These are phyloP conservation scores for Metschnikowia aberdeeniae DNA, from an alignment of 805 yeast genomes.

Conservation along the genomic window DNA sequence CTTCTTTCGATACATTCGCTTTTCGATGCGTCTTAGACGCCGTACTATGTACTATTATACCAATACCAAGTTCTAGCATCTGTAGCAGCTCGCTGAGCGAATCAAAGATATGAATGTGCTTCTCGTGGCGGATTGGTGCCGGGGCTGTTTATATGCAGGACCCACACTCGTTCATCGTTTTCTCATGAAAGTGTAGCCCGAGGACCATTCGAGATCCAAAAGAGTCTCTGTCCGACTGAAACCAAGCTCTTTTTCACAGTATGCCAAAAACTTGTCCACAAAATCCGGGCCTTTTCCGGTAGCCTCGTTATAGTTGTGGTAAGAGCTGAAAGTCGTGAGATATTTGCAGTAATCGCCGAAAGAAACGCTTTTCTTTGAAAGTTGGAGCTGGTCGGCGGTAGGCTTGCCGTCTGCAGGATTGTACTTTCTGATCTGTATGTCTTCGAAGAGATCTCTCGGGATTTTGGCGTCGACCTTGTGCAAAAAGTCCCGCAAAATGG, in stretches of 20 bases:
- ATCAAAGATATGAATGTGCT: too few species aligned
- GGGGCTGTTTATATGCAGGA: too few species aligned
- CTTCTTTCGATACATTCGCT: not conserved
- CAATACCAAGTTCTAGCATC: not conserved
- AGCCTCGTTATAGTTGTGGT: slow-evolving; percentile 49
- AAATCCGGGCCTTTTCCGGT: slow-evolving; percentile 34
- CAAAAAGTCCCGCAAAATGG: slow-evolving; percentile 43
- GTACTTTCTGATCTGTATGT: slow-evolving; percentile 30
- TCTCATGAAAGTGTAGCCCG: slow-evolving; percentile 48
- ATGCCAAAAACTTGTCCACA: slow-evolving; percentile 29
- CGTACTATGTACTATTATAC: not conserved
- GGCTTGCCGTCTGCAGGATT: slow-evolving; percentile 13
- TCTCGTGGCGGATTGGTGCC: too few species aligned
- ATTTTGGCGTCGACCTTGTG: slow-evolving; percentile 38
- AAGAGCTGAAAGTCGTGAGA: slow-evolving; percentile 67
- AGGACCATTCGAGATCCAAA: slow-evolving; percentile 46
- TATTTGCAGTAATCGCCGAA: slow-evolving; percentile 49
- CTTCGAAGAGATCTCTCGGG: slow-evolving; percentile 40
- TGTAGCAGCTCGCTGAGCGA: too few species aligned
- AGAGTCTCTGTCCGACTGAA: slow-evolving; percentile 39
- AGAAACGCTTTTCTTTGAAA: slow-evolving; percentile 33
- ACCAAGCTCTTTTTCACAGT: slow-evolving; percentile 38
- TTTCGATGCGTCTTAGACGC: not conserved
- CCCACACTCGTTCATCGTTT: slow-evolving; percentile 8
- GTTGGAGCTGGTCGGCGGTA: slow-evolving; percentile 16